Percentiles rank a stretch among this genome's conserved stretches.
These are phyloP conservation scores for Fennellomyces sp. DNA, from an alignment of 371 early-diverging fungal species.

Conservation along the genomic window DNA sequence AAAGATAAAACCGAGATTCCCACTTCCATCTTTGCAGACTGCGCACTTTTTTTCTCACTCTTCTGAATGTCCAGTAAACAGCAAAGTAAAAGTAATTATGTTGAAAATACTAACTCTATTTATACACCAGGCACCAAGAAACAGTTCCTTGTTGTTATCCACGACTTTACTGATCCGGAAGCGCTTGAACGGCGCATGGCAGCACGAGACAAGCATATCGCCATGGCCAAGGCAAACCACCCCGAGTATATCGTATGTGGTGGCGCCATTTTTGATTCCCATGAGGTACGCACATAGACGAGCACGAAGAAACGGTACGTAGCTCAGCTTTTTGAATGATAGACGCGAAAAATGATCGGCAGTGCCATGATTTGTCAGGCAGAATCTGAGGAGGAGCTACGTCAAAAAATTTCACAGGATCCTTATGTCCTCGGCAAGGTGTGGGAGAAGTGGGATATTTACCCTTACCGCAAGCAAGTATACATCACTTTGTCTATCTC, in stretches of 20 bases:
- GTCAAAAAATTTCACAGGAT: conserved; percentile 40
- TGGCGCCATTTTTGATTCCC: conserved; percentile 19
- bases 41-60: too few relatives aligned
- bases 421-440: conserved; percentile 60
- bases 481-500: too few relatives aligned
- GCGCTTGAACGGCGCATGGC: conserved; percentile 17
- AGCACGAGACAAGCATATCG: conserved; percentile 18
- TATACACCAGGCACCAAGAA: conserved; percentile 1
- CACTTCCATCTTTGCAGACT: too few relatives aligned
- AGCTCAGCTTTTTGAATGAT: neutral
- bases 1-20: too few relatives aligned
- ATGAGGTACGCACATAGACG: conserved; percentile 7
- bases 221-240: conserved; percentile 5
- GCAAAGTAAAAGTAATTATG: too few relatives aligned
- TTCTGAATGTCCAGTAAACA: too few relatives aligned
- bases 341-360: conserved; percentile 54
- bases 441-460: conserved; percentile 54
- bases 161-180: conserved; percentile 14
- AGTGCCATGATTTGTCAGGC: conserved; percentile 54
- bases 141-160: conserved; percentile 22
- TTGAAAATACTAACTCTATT: neutral
- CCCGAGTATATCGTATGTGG: conserved; percentile 15
- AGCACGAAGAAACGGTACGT: neutral
- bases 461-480: conserved; percentile 38
- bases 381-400: conserved; percentile 43